These are phyloP conservation scores for Solanum hybrid DNA, from an alignment of 305 asterid genomes.

Conservation along the genomic window DNA sequence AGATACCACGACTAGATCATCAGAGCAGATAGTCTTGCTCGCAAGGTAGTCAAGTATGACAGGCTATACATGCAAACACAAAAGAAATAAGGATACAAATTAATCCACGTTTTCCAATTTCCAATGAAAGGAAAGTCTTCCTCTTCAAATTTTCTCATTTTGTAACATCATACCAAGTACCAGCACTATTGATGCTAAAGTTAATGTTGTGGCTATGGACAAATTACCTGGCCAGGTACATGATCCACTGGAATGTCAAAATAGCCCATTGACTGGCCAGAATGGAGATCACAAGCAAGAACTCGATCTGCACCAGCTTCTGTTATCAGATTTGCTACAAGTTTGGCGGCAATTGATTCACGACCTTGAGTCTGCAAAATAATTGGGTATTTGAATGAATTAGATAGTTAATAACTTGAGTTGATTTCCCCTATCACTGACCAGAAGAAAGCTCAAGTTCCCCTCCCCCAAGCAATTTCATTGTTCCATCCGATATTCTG, in stretches of 20 bases:
- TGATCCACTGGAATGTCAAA: conserved; percentile 83
- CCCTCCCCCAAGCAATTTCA: neutral
- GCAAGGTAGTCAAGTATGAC: conserved; percentile 97
- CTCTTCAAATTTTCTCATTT: conserved; percentile 1
- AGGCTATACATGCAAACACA: conserved; percentile 40
- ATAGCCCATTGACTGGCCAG: conserved; percentile 80
- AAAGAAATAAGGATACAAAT: neutral
- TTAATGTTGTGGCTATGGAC: neutral
- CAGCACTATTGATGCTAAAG: neutral
- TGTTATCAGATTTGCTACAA: conserved; percentile 64
- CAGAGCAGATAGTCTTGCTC: conserved; percentile 77
- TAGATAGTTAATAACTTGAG: neutral
- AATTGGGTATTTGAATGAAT: conserved; percentile 4
- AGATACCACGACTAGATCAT: conserved; percentile 91
- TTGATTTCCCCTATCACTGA: conserved; percentile 3
- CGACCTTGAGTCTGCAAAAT: conserved; percentile 59
- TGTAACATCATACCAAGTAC: neutral
- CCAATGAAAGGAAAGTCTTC: neutral
- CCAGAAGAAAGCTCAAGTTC: neutral
- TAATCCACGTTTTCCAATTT: neutral
- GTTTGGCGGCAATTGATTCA: conserved; percentile 75
- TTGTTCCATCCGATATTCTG: neutral
- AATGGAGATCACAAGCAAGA: conserved; percentile 70
- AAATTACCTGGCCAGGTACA: conserved; percentile 63
- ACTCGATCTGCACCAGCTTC: conserved; percentile 82